These are phyloP conservation scores for Panaeolus papilionaceus DNA, from an alignment of 768 basidiomycete genomes.

Conservation along the genomic window DNA sequence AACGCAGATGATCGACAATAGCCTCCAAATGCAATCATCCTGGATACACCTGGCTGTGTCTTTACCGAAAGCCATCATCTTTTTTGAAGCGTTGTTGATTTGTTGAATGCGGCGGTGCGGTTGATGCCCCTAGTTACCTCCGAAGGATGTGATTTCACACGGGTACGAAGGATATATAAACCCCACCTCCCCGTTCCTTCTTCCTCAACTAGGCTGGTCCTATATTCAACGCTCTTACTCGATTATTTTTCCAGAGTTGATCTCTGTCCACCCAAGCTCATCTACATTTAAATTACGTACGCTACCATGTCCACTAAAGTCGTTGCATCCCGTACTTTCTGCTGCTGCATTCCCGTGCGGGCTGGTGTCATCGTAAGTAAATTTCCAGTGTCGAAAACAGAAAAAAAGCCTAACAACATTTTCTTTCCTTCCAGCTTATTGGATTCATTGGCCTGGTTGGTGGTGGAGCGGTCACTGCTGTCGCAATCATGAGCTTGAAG, in stretches of 20 bases:
- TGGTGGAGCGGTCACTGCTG: slow-evolving; percentile 46
- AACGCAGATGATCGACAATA: slow-evolving; percentile 1
- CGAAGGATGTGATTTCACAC: slow-evolving; percentile 28
- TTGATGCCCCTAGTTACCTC: slow-evolving; percentile 16
- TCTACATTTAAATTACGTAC: slow-evolving; percentile 9
- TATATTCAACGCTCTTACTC: slow-evolving; percentile 37
- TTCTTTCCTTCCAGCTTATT: slow-evolving; percentile 38
- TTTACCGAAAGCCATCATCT: background rate
- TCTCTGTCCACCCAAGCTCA: slow-evolving; percentile 28
- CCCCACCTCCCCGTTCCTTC: slow-evolving; percentile 24
- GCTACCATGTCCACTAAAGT: slow-evolving; percentile 29
- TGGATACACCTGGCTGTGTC: slow-evolving; percentile 7
- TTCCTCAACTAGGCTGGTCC: slow-evolving; percentile 52
- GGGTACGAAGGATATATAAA: slow-evolving; percentile 39
- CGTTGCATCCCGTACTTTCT: slow-evolving; percentile 50
- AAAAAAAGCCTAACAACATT: background rate
- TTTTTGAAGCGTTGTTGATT: background rate
- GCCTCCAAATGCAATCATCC: background rate
- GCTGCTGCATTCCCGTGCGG: slow-evolving; percentile 57
- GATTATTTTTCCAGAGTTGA: slow-evolving; percentile 34
- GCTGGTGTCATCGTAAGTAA: slow-evolving; percentile 52
- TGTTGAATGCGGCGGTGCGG: slow-evolving; percentile 6
- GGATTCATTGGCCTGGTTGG: slow-evolving; percentile 51
- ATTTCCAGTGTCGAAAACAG: background rate
- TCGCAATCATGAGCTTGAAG: slow-evolving; percentile 43